Evolutionary conservation across 495 filamentous ascomycete genomes (phyloP).

Genomic region (Amphirosellinia nigrospora): DNA sequence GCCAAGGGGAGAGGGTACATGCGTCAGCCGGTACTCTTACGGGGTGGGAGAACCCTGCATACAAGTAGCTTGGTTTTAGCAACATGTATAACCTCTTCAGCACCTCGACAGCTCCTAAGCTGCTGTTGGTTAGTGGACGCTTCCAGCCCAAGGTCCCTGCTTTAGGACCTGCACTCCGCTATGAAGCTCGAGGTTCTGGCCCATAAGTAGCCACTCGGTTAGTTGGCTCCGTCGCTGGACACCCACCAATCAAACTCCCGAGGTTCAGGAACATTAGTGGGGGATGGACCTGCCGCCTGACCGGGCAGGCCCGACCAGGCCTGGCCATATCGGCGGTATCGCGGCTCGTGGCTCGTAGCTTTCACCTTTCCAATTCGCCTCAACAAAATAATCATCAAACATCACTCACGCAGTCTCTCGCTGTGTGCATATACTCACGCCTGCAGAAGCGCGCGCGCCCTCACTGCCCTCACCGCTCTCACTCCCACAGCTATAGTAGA

Average conservation of each 20-base stretch:
- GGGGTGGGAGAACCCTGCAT: background rate
- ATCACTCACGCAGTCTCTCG: no score
- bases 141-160: background rate
- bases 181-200: background rate
- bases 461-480: background rate
- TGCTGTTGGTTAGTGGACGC: background rate
- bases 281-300: no score
- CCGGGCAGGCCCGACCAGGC: no score
- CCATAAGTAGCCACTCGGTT: background rate
- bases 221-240: background rate
- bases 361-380: conserved; percentile 1
- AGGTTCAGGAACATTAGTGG: background rate
- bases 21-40: background rate
- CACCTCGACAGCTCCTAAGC: background rate
- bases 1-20: background rate
- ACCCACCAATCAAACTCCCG: background rate
- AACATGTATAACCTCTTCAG: background rate
- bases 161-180: background rate
- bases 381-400: background rate
- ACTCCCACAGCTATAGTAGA: background rate
- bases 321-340: background rate
- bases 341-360: background rate
- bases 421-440: background rate
- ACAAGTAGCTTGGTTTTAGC: background rate
- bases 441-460: background rate